A percentile compares a stretch with the other conserved stretches of the same genome.
Evolutionary conservation across 495 filamentous ascomycete genomes (phyloP).

Genomic region (Glarea lozoyensis): DNA sequence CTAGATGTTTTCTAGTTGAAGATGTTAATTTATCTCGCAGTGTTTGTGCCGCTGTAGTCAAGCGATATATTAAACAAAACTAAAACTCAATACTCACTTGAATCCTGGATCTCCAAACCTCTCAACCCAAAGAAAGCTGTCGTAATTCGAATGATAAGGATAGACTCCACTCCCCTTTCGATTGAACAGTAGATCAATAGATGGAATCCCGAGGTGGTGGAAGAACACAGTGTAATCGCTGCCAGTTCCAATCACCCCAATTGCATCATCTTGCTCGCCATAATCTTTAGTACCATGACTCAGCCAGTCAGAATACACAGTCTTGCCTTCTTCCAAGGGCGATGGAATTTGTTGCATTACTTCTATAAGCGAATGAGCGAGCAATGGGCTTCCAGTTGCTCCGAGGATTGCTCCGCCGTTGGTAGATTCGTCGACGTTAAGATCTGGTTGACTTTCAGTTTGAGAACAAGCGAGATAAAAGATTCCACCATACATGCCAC

Average conservation of each 20-base stretch:
- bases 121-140: conserved; percentile 80
- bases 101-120: conserved; percentile 74
- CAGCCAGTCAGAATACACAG: conserved; percentile 65
- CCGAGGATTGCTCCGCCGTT: conserved; percentile 58
- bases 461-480: conserved; percentile 69
- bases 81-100: conserved; percentile 64
- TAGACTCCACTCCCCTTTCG: conserved; percentile 30
- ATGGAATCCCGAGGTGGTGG: conserved; percentile 75
- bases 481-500: too few relatives aligned
- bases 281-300: not conserved
- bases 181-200: conserved; percentile 36
- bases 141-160: conserved; percentile 91
- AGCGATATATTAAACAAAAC: conserved; percentile 70
- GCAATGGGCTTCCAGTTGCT: conserved; percentile 68
- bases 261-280: conserved; percentile 30
- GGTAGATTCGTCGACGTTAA: conserved; percentile 83
- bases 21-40: conserved; percentile 55
- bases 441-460: conserved; percentile 66
- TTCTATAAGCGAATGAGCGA: conserved; percentile 61
- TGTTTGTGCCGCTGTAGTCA: conserved; percentile 66
- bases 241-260: conserved; percentile 61
- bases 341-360: conserved; percentile 60
- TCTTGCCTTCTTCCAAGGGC: conserved; percentile 65
- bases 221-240: conserved; percentile 84
- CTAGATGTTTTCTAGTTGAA: too few relatives aligned